Conservation (phyloP, 1,284 basidiomycete species). For the Ganoderma resinaceum region DNA sequence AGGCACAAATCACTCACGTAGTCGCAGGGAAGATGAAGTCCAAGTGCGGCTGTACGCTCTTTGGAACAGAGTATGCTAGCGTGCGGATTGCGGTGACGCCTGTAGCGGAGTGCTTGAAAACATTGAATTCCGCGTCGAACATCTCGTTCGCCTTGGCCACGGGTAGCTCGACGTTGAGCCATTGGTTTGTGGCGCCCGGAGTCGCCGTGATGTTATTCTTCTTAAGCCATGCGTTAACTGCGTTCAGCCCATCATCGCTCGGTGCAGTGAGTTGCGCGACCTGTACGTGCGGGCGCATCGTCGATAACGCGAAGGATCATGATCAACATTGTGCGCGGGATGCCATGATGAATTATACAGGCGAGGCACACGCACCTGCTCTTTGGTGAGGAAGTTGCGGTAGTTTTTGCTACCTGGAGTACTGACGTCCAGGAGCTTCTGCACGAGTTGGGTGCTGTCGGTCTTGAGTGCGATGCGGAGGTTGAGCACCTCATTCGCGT, state of each 20-base stretch:
- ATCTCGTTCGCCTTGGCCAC: slow-evolving; percentile 46
- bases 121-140: slow-evolving; percentile 45
- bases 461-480: slow-evolving; percentile 37
- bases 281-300: slow-evolving; percentile 38
- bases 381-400: slow-evolving; percentile 31
- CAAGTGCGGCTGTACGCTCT: slow-evolving; percentile 43
- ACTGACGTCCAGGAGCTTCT: slow-evolving; percentile 33
- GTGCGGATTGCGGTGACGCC: slow-evolving; percentile 44
- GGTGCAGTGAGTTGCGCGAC: slow-evolving; percentile 46
- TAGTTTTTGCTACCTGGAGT: slow-evolving; percentile 31
- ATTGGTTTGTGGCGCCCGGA: slow-evolving; percentile 39
- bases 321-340: slow-evolving; percentile 30
- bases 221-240: slow-evolving; percentile 47
- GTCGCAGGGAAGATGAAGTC: slow-evolving; percentile 50
- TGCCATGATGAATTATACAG: slow-evolving; percentile 17
- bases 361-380: slow-evolving; percentile 17
- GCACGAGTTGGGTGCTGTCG: slow-evolving; percentile 29
- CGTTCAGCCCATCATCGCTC: slow-evolving; percentile 38
- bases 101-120: slow-evolving; percentile 43
- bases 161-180: slow-evolving; percentile 32
- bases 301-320: neutral
- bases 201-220: slow-evolving; percentile 43
- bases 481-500: slow-evolving; percentile 28
- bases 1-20: slow-evolving; percentile 30
- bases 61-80: slow-evolving; percentile 49